Base-by-base conservation (phyloP, 2,329 filamentous ascomycete genomes). In the Camptophora hylomeconis region DNA sequence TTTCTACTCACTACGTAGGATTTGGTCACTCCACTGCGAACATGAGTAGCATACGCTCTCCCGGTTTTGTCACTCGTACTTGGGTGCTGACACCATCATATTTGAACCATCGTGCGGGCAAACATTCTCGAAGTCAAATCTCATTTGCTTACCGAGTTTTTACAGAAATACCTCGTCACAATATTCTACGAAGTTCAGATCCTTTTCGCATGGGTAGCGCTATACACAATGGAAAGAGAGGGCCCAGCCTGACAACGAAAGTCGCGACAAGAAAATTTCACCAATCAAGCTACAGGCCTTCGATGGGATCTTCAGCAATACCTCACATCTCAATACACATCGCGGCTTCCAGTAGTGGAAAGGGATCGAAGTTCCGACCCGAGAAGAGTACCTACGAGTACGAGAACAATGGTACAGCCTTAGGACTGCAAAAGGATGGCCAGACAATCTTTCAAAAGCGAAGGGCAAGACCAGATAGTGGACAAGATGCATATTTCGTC, bases 401-500 rank as follows among this genome's bases (percentile, higher is more conserved):
- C 58, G 73, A 77, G 39, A 72, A 72, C 2, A 33, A 37, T 4
- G 32, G 42, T 26, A 47, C 52, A 30, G 51, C 48, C 3, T 44
- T 61, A 4, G 58, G 54, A 21, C 21, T 51, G 5, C 48, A 56
- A 26, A 34, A 34, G 7, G 51, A 50, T 11, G 43, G 40, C 38
- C n/a, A n/a, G n/a, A 51, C 48, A 41, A 46, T 48, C 64, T 72
- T 53, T 63, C 72, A 65, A 42, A 62, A 68, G 47, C 72, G 72
- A 50, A 63, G 60, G 42, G 66, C 61, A 38, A 72, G 80, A 14
- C 80, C 78, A 27, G 77, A 73, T 34, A 89, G 80, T 28, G 89
- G 89, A 10, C 86, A 98, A 56, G 89, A 98, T 65, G 82, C 89
- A 33, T 95, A 94, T 61, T 98, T 98, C 56, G 78, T 89, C 45